Base-by-base conservation (phyloP, 1,139 yeast genomes). In the Scheffersomyces titani region DNA sequence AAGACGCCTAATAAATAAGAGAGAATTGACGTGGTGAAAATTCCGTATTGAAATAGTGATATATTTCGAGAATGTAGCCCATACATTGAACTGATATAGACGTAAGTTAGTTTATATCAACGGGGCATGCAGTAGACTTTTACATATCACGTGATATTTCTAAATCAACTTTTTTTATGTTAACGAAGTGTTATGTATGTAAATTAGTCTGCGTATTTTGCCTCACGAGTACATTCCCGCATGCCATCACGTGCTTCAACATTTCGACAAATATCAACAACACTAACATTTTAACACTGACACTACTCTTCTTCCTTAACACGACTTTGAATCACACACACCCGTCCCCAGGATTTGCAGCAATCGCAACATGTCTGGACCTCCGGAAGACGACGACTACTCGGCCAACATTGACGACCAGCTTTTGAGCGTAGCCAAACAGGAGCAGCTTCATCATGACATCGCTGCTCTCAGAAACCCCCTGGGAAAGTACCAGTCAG, bases 401-500 rank as follows among this genome's bases (percentile, higher is more conserved):
- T 67, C 81, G 54, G 72, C 72, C 61, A 78, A 78, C 64, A 80
- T 80, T 57, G 83, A 80, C 61, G 83, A 80, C 64, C 83, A 80
- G 65, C 70, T 80, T 57, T 71, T 78, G 52, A 70, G 72, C 51
- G 81, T 73, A 20, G 78, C 72, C 51, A 75, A 75, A 58, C 76
- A 71, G 60, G 80, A 75, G 59, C 72, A 72, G 55, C 20, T 46
- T 22, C 49, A 46, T 16, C 49, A 46, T n/a, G 24, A 46, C 49
- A 20, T 19, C n/a, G 49, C 49, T 11, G 71, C 72, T 18, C 66
- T 69, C 44, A 36, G 24, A 19, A 22, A 19, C 6, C n/a, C 49
- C 6, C 24, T n/a, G 18, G 20, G 50, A 50, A 36, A 30, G 18
- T 30, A 44, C 51, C 51, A 19, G n/a, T 16, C 44, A n/a, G 46